Conservation (phyloP, 2,329 filamentous ascomycete genomes). For the Ophiostoma perfectum region DNA sequence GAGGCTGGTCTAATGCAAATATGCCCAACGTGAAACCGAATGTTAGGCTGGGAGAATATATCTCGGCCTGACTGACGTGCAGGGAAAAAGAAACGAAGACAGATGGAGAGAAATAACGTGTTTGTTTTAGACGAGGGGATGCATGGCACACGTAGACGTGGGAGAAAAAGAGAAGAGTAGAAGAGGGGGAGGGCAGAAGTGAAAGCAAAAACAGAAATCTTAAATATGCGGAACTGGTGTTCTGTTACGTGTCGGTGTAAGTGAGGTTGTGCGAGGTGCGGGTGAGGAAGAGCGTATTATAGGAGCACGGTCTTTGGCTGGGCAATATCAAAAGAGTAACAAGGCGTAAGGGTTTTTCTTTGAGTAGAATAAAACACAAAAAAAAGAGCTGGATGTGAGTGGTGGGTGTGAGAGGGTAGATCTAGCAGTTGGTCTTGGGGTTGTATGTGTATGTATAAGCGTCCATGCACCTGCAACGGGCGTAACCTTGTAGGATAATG, state of each 20-base stretch:
- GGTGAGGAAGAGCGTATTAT: constrained; percentile 19
- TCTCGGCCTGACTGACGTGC: constrained; percentile 11
- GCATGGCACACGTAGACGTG: neutral
- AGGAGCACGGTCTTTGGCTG: neutral
- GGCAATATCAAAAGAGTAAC: neutral
- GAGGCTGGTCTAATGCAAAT: constrained; percentile 41
- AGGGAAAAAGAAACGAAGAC: neutral
- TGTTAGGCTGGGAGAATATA: neutral
- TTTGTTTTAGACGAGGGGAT: neutral
- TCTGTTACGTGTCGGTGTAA: constrained; percentile 21
- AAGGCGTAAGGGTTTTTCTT: neutral
- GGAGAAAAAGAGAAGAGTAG: neutral
- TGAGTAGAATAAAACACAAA: neutral
- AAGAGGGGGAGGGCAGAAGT: neutral
- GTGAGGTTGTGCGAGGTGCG: neutral
- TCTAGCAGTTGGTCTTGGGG: constrained; percentile 28
- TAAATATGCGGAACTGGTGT: constrained; percentile 27
- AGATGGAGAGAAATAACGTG: neutral
- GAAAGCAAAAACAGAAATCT: constrained; percentile 14
- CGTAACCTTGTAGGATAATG: constrained; percentile 40
- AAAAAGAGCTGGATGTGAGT: neutral
- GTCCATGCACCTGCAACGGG: neutral
- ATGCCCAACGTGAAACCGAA: constrained; percentile 44
- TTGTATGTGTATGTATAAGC: neutral
- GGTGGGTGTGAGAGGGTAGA: constrained; percentile 24